phyloP scores from a whole-genome alignment of 768 basidiomycete species.

The Artomyces pyxidatus region DNA sequence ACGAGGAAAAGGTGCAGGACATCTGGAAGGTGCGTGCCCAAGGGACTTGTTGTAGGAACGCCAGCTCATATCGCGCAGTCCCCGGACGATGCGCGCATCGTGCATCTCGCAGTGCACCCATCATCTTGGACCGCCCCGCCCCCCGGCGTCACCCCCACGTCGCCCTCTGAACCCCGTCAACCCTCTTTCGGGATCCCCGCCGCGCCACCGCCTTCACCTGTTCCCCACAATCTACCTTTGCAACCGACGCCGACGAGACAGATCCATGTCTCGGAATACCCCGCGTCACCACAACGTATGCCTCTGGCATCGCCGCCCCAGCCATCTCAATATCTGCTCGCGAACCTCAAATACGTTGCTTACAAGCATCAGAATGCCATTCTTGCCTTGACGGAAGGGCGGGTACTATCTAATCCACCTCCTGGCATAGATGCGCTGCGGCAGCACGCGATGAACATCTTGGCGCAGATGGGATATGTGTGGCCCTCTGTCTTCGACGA shows the following conservation, averaged over 20 bases:
- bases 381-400: slow-evolving; percentile 15
- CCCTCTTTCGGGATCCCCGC: slow-evolving; percentile 7
- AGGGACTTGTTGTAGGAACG: slow-evolving; percentile 5
- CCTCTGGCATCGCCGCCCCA: background rate
- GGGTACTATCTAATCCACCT: slow-evolving; percentile 18
- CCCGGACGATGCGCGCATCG: slow-evolving; percentile 46
- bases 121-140: slow-evolving; percentile 62
- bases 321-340: background rate
- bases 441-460: slow-evolving; percentile 18
- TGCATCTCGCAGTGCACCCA: slow-evolving; percentile 76
- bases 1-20: slow-evolving; percentile 56
- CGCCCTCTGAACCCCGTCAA: no score
- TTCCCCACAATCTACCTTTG: no score
- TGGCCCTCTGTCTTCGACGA: slow-evolving; percentile 39
- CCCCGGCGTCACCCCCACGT: slow-evolving; percentile 28
- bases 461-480: slow-evolving; percentile 29
- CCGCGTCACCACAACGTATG: background rate
- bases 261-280: slow-evolving; percentile 1
- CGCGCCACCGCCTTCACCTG: slow-evolving; percentile 2
- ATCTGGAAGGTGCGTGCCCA: slow-evolving; percentile 56
- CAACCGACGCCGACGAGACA: no score
- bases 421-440: slow-evolving; percentile 15
- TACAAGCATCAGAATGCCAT: background rate
- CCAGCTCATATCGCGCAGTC: slow-evolving; percentile 28
- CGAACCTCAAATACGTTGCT: background rate